Base-by-base conservation (phyloP, 495 filamentous ascomycete species). In the Gamarada debralockiae region DNA sequence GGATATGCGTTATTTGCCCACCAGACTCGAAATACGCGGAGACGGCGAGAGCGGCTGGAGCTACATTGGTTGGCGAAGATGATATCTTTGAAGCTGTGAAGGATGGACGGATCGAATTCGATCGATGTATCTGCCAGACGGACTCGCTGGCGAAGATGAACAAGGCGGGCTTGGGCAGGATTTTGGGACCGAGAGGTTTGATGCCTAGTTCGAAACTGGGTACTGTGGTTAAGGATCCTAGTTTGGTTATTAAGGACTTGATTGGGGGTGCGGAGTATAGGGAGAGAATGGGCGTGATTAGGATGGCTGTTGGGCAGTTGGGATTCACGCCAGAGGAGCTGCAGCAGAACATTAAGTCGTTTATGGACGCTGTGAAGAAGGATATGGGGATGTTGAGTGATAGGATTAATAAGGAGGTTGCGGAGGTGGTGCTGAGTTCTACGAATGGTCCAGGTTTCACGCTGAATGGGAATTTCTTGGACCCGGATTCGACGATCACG, bases 381-480 rank as follows among this genome's bases (percentile, higher is more conserved):
- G 89, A 96, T 63, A 81, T 92, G 34, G 70, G 68, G 24, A 64
- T 66, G 9, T 53, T 96, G 47, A 86, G 83, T 44, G 86, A 95
- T 60, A 76, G 74, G 55, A 76, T 86, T 33, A 76, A 72, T 49
- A 98, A 98, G 78, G 79, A 87, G 40, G 72, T 98, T 41, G 81
- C 90, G 60, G 95, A 98, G 73, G 89, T 98, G 62, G 92, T 96
- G n/a, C 72, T 98, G 59, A 90, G 89, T 72, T 89, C 91, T 0
- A 95, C 91, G 24, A 70, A 88, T 64, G 85, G 84, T 21, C 88
- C 92, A 3, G 93, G 91, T 3, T 87, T 98, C 75, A 85, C 81
- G 62, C 69, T 98, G 62, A 93, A 81, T 56, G 93, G 92, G 41
- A 76, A 79, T 25, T 88, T 93, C 70, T 79, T 67, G 49, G 65